phyloP scores from a whole-genome alignment of 306 rosid genomes.

The Leucaena leucocephala region DNA sequence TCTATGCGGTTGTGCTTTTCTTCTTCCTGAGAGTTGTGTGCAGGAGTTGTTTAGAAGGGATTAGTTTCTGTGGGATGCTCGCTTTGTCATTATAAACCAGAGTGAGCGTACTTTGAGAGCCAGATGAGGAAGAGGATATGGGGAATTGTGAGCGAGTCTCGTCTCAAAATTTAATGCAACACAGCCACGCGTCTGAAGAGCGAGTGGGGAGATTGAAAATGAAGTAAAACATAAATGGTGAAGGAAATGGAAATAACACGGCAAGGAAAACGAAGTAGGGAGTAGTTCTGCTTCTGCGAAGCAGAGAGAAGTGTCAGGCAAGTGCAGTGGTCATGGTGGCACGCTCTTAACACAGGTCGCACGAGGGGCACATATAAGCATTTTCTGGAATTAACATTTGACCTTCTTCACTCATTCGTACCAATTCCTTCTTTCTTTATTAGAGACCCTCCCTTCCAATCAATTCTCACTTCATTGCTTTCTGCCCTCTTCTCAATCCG shows the following conservation, averaged over 20 bases:
- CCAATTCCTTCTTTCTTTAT: not conserved
- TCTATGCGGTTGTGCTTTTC: not conserved
- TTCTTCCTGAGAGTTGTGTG: slow-evolving; percentile 18
- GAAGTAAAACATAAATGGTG: no score
- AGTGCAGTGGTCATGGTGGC: not conserved
- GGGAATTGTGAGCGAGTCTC: slow-evolving; percentile 47
- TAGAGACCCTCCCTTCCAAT: not conserved
- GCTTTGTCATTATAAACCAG: slow-evolving; percentile 25
- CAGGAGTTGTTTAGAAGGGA: slow-evolving; percentile 12
- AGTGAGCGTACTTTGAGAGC: slow-evolving; percentile 34
- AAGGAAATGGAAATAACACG: no score
- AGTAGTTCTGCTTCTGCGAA: no score
- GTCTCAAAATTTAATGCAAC: not conserved
- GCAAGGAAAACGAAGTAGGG: not conserved
- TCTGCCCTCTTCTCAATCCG: not conserved
- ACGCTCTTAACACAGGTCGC: slow-evolving; percentile 10
- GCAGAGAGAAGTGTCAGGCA: not conserved
- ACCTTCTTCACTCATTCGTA: not conserved
- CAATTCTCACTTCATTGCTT: not conserved
- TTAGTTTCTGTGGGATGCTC: slow-evolving; percentile 31
- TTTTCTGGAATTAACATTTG: not conserved
- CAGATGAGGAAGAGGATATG: slow-evolving; percentile 25
- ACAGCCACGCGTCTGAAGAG: not conserved
- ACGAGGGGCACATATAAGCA: slow-evolving; percentile 43
- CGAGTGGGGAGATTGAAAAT: not conserved